Evolutionary conservation across 305 asterid species (phyloP).

Genomic region (Stenogyne calaminthoides): DNA sequence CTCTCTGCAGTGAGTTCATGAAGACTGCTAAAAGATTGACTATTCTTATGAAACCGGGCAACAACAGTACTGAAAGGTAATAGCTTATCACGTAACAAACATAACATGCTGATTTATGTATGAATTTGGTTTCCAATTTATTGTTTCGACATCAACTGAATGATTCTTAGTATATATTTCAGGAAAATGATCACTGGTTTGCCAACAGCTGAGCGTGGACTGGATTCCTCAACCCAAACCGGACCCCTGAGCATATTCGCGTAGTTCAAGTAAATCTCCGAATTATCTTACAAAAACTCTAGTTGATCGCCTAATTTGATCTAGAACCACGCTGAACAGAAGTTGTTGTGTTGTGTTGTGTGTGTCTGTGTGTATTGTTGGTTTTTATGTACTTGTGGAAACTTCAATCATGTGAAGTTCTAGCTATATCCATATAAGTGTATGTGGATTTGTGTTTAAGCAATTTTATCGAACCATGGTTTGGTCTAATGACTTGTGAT

Average conservation of each 20-base stretch:
- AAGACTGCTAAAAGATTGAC: constrained; percentile 58
- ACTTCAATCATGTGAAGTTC: constrained; percentile 26
- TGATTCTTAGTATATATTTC: constrained; percentile 27
- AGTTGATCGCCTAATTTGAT: constrained; percentile 4
- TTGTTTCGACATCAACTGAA: constrained; percentile 16
- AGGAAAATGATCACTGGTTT: constrained; percentile 82
- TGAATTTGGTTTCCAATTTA: not conserved
- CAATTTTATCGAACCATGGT: constrained; percentile 7
- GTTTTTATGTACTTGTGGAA: constrained; percentile 29
- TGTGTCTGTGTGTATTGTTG: not conserved
- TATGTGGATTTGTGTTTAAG: constrained; percentile 25
- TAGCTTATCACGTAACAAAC: not conserved
- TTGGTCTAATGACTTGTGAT: constrained; percentile 15
- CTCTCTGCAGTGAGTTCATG: constrained; percentile 52
- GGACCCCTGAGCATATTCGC: constrained; percentile 82
- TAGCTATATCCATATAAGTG: not conserved
- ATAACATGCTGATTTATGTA: not conserved
- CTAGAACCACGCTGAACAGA: not conserved
- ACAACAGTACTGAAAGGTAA: constrained; percentile 45
- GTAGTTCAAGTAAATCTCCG: constrained; percentile 23
- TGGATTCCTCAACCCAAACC: constrained; percentile 73
- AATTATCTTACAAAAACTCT: not conserved
- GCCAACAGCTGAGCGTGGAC: constrained; percentile 71
- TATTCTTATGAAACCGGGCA: constrained; percentile 45
- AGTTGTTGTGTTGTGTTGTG: constrained; percentile 12